A percentile compares a stretch with the other conserved stretches of the same genome.
Evolutionary conservation across 352 stramenopile genomes (phyloP).

Genomic region (Globisporangium cystogenes): DNA sequence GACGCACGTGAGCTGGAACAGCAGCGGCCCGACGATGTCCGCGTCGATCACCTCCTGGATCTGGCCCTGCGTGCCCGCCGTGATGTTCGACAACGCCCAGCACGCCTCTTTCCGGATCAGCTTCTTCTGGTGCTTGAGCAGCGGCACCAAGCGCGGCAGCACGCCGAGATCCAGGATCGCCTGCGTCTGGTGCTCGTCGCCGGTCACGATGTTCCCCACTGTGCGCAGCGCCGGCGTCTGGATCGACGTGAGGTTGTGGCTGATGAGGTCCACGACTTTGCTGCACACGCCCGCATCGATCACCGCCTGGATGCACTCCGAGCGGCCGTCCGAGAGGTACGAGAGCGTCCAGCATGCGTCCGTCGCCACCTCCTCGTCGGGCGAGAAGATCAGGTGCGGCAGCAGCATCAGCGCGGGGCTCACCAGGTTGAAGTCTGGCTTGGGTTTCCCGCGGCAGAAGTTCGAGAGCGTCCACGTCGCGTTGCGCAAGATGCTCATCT

Average conservation of each 20-base stretch:
- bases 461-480: constrained; percentile 99
- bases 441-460: constrained; percentile 94
- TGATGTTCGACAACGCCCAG: constrained; percentile 99
- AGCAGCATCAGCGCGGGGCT: constrained; percentile 93
- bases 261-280: constrained; percentile 95
- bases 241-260: constrained; percentile 92
- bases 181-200: constrained; percentile 99
- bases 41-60: constrained; percentile 98
- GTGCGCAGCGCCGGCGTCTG: constrained; percentile 81
- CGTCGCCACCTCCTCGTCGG: constrained; percentile 98
- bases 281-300: constrained; percentile 96
- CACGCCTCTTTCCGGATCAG: constrained; percentile 98
- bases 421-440: constrained; percentile 96
- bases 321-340: constrained; percentile 96
- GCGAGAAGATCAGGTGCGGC: constrained; percentile 94
- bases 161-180: constrained; percentile 98
- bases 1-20: constrained; percentile 93
- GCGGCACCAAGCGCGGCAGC: constrained; percentile 93
- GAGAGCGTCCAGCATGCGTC: constrained; percentile 99
- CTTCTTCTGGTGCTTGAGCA: constrained; percentile 96
- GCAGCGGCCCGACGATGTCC: constrained; percentile 96
- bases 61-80: constrained; percentile 97
- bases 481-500: constrained; percentile 94
- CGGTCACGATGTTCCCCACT: constrained; percentile 99
- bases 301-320: constrained; percentile 98